Percentiles rank a stretch among this genome's conserved stretches.
Conservation (phyloP, 345 rosid species). For the Lepidium sativum region DNA sequence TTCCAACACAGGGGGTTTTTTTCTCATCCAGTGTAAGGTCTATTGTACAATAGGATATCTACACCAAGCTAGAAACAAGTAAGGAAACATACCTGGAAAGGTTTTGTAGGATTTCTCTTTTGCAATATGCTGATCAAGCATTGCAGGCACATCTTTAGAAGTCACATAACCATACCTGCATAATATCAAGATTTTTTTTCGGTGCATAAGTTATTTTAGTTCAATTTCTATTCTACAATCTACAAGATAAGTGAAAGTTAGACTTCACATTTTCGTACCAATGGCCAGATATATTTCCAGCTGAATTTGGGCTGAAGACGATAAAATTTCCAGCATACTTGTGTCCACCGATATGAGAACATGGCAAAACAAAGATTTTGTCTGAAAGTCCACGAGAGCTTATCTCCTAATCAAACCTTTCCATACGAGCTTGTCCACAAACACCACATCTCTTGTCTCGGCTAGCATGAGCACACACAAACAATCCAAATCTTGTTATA, state of each 20-base stretch:
- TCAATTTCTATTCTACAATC: neutral
- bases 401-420: constrained; percentile 61
- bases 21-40: neutral
- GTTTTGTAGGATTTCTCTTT: constrained; percentile 55
- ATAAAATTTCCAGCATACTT: constrained; percentile 97
- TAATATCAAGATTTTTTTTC: neutral
- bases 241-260: neutral
- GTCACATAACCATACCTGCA: constrained; percentile 96
- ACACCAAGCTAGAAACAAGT: neutral
- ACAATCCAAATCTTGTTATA: constrained; percentile 22
- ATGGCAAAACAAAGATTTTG: constrained; percentile 53
- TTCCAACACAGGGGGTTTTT: neutral
- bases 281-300: constrained; percentile 60
- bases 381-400: constrained; percentile 51
- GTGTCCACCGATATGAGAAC: too few species aligned
- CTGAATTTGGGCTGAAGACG: constrained; percentile 53
- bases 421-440: constrained; percentile 83
- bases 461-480: constrained; percentile 89
- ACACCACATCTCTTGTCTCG: constrained; percentile 95
- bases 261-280: constrained; percentile 40
- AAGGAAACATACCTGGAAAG: constrained; percentile 66
- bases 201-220: neutral
- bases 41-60: neutral
- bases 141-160: constrained; percentile 75
- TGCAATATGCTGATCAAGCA: constrained; percentile 83